phyloP scores from a whole-genome alignment of 108 stramenopile genomes.

The Pseudonitzschia delicatissima region DNA sequence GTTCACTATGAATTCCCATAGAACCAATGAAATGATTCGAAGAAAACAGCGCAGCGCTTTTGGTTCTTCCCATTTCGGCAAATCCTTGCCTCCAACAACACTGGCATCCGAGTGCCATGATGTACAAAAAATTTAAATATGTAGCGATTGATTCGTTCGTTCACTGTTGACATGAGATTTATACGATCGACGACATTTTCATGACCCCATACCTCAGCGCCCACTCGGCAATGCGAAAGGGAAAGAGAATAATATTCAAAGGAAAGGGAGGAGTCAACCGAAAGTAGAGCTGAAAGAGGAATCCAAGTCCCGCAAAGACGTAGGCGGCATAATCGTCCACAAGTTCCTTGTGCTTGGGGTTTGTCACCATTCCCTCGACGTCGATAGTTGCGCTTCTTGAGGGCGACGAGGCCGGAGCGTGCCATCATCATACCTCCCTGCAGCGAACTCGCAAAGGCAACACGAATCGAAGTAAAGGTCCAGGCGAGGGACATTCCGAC shows the following conservation, averaged over 20 bases:
- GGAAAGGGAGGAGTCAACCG: slow-evolving; percentile 84
- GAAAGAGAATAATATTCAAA: slow-evolving; percentile 82
- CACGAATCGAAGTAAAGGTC: slow-evolving; percentile 84
- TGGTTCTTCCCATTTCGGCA: too few relatives aligned
- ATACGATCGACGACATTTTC: not conserved
- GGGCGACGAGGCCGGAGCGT: slow-evolving; percentile 53
- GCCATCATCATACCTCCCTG: slow-evolving; percentile 88
- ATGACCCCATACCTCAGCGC: slow-evolving; percentile 26
- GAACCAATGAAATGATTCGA: too few relatives aligned
- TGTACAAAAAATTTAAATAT: too few relatives aligned
- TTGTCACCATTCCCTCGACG: slow-evolving; percentile 47
- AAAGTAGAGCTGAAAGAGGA: slow-evolving; percentile 76
- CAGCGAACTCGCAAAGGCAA: slow-evolving; percentile 85
- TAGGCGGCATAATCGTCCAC: slow-evolving; percentile 87
- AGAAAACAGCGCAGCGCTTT: too few relatives aligned
- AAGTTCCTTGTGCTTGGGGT: slow-evolving; percentile 64
- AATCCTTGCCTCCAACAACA: too few relatives aligned
- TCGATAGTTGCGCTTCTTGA: slow-evolving; percentile 33
- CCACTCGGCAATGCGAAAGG: slow-evolving; percentile 52
- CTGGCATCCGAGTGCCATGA: too few relatives aligned
- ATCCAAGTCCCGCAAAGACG: slow-evolving; percentile 76
- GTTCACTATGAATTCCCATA: too few relatives aligned
- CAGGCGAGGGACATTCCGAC: slow-evolving; percentile 91
- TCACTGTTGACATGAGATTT: not conserved
- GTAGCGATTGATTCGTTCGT: too few relatives aligned